Evolutionary conservation across 148 eudicot genomes (phyloP).

Genomic region (Fagopyrum esculentum): DNA sequence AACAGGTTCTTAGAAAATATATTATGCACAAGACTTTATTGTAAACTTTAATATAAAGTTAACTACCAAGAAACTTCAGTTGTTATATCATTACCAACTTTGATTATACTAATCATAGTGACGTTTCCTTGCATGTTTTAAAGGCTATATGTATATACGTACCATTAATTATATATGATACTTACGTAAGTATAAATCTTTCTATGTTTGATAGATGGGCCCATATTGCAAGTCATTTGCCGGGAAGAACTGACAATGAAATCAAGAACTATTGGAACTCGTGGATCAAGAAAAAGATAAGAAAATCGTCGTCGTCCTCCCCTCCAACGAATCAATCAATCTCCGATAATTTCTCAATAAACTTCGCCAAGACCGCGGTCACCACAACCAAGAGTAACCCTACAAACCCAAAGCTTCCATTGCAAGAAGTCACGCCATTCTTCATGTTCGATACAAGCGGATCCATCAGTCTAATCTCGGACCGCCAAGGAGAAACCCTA

Average conservation of each 20-base stretch:
- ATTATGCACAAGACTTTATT: not conserved
- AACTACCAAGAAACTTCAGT: constrained; percentile 10
- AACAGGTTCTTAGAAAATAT: constrained; percentile 49
- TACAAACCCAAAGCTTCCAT: constrained; percentile 2
- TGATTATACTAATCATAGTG: constrained; percentile 1
- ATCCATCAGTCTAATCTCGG: constrained; percentile 14
- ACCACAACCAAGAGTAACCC: not conserved
- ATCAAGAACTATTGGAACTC: constrained; percentile 96
- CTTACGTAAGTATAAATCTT: not conserved
- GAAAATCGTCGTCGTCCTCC: constrained; percentile 28
- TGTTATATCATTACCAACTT: constrained; percentile 9
- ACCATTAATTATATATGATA: not conserved
- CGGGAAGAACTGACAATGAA: constrained; percentile 92
- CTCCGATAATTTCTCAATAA: not conserved
- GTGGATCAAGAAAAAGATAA: constrained; percentile 89
- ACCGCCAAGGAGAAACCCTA: constrained; percentile 6
- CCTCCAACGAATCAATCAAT: not conserved
- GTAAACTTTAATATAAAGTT: constrained; percentile 3
- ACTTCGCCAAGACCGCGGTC: not conserved
- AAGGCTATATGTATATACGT: not conserved
- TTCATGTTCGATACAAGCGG: constrained; percentile 57
- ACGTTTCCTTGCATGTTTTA: not conserved
- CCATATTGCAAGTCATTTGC: constrained; percentile 89
- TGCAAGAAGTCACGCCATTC: constrained; percentile 29
- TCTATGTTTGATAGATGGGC: constrained; percentile 61